A percentile compares a stretch with the other conserved stretches of the same genome.
phyloP scores from a whole-genome alignment of 306 rosid genomes.

The Quercus parvula region DNA sequence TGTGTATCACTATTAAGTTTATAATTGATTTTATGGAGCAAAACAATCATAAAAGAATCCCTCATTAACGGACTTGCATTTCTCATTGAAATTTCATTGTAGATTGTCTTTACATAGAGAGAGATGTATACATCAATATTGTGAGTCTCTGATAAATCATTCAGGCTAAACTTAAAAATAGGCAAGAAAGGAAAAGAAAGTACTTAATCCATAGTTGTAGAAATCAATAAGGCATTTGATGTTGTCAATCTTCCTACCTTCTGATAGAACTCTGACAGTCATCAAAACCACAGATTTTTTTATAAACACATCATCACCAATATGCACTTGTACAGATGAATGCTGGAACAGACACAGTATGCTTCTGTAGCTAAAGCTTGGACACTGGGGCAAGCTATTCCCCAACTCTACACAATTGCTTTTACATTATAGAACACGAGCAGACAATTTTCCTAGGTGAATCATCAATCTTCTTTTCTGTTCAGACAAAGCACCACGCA shows the following conservation, averaged over 20 bases:
- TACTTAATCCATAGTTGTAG: constrained; percentile 26
- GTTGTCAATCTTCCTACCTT: constrained; percentile 28
- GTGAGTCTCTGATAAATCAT: constrained; percentile 17
- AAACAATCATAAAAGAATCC: background rate
- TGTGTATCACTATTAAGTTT: background rate
- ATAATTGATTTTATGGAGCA: background rate
- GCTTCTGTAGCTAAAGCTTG: constrained; percentile 33
- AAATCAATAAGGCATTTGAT: constrained; percentile 31
- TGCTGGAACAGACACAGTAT: constrained; percentile 40
- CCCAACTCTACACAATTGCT: constrained; percentile 25
- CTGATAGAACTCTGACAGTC: constrained; percentile 37
- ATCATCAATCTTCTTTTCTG: constrained; percentile 92
- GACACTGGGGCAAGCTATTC: constrained; percentile 22
- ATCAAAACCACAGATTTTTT: constrained; percentile 46
- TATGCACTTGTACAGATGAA: constrained; percentile 45
- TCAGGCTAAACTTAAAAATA: constrained; percentile 4
- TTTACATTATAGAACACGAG: constrained; percentile 87
- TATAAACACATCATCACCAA: constrained; percentile 46
- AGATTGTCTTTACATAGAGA: constrained; percentile 27
- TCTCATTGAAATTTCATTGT: constrained; percentile 16
- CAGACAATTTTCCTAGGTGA: constrained; percentile 77
- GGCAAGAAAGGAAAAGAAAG: constrained; percentile 5
- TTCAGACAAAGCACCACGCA: constrained; percentile 22
- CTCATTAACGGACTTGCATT: constrained; percentile 1
- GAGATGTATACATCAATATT: constrained; percentile 27